phyloP scores from a whole-genome alignment of 164 flowering plant genomes.

The Liriodendron chinense region DNA sequence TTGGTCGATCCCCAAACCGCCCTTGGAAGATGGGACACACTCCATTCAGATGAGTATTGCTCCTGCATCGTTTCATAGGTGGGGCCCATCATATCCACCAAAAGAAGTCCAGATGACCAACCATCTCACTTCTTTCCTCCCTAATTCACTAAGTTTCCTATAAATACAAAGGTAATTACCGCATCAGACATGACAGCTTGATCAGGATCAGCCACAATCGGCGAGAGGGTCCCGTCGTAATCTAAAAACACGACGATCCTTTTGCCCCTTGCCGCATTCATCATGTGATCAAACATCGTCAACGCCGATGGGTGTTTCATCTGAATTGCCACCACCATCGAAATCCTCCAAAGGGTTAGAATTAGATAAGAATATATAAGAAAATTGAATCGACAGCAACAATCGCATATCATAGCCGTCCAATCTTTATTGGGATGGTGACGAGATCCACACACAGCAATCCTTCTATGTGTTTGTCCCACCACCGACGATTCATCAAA shows the following conservation, averaged over 20 bases:
- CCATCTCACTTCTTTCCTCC: too few species aligned
- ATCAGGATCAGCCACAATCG: slow-evolving; percentile 89
- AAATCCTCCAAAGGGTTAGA: neutral
- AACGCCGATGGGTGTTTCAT: slow-evolving; percentile 76
- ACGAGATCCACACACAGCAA: neutral
- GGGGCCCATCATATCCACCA: too few species aligned
- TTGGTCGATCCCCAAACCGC: too few species aligned
- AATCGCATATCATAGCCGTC: too few species aligned
- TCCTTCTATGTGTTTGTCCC: too few species aligned
- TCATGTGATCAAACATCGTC: slow-evolving; percentile 62
- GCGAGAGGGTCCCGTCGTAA: slow-evolving; percentile 92
- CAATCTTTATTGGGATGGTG: neutral
- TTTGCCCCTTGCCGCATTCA: slow-evolving; percentile 56
- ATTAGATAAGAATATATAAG: neutral
- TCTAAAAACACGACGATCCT: slow-evolving; percentile 79
- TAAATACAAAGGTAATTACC: slow-evolving; percentile 31
- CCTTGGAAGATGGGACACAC: too few species aligned
- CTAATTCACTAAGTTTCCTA: too few species aligned
- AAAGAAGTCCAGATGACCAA: too few species aligned
- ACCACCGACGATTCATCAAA: too few species aligned
- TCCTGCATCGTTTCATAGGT: too few species aligned
- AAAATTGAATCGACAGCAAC: neutral
- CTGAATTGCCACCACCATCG: slow-evolving; percentile 26
- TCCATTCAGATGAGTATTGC: too few species aligned
- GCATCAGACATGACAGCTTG: slow-evolving; percentile 80